phyloP scores from a whole-genome alignment of 2,329 filamentous ascomycete species.

The Fusarium albosuccineum region DNA sequence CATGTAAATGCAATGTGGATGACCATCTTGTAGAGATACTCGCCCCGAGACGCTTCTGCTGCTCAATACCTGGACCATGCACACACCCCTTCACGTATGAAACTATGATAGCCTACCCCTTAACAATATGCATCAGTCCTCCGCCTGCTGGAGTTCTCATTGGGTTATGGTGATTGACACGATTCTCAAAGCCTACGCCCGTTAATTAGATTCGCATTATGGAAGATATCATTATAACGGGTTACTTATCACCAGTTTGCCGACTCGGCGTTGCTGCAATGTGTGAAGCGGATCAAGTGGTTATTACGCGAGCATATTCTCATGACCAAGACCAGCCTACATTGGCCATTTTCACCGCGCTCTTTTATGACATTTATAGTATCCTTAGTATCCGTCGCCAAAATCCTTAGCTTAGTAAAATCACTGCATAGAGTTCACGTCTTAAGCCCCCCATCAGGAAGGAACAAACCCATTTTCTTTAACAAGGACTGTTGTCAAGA shows the following conservation, averaged over 20 bases:
- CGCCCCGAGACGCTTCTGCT: not conserved
- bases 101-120: no score
- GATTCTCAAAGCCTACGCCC: no score
- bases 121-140: no score
- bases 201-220: not conserved
- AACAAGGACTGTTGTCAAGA: no score
- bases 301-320: not conserved
- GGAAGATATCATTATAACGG: not conserved
- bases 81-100: not conserved
- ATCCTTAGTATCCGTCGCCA: no score
- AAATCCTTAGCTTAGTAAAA: no score
- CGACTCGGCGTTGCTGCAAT: fast-evolving
- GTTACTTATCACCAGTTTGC: fast-evolving
- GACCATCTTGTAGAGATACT: not conserved
- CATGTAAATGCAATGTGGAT: not conserved
- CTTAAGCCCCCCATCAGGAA: no score
- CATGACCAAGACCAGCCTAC: no score
- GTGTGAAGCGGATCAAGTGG: not conserved
- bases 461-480: no score
- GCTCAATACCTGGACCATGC: not conserved
- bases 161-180: no score
- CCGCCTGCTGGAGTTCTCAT: no score
- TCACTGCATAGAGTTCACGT: no score
- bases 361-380: not conserved
- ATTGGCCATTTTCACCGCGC: not conserved